Evolutionary conservation across 306 rosid genomes (phyloP), one percentile per base, ranked within the genome.

Genomic region (Fragaria iinumae): DNA sequence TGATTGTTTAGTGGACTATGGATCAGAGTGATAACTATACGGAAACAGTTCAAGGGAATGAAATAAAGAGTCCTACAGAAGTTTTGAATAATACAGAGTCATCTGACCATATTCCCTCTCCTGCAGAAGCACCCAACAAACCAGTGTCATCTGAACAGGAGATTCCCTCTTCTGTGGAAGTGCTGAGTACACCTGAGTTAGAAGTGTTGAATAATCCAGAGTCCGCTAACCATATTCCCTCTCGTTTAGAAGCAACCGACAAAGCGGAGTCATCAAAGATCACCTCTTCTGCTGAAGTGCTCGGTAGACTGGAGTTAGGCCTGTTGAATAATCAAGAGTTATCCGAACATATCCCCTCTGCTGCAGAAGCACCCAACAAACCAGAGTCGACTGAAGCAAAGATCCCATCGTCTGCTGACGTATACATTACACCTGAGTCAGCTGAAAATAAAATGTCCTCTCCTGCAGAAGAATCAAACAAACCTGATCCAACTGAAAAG

Each of bases 401-500:
- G 53, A 36, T 66, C 71, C 71, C 49, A 4, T 60, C 80, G 16
- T 81, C 67, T 75, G 72, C 78, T 27, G 80, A 81, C 65, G 66
- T 56, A 43, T 49, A 57, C 48, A 78, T 71, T 77, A 80, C 72
- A 69, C 82, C 76, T 0, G 44, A 44, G 69, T 60, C 77, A 5
- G 69, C 57, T 60, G 77, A 84, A 62, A 60, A 38, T 83, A 69
- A 38, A 67, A 63, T 63, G 78, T 63, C 62, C 23, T 62, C 80
- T 82, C 77, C 70, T 75, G 21, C 70, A 25, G 81, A 77, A 59
- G 88, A 67, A 56, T 77, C 77, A 36, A 59, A 62, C 65, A 79
- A 79, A 75, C 80, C 79, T 12, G 90, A 78, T 77, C 73, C 76
- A 41, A 80, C 79, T 74, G 82, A 68, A 75, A 90, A 81, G 77